These are phyloP conservation scores for Leccinum obscurum DNA, from an alignment of 768 basidiomycete species.

Conservation along the genomic window DNA sequence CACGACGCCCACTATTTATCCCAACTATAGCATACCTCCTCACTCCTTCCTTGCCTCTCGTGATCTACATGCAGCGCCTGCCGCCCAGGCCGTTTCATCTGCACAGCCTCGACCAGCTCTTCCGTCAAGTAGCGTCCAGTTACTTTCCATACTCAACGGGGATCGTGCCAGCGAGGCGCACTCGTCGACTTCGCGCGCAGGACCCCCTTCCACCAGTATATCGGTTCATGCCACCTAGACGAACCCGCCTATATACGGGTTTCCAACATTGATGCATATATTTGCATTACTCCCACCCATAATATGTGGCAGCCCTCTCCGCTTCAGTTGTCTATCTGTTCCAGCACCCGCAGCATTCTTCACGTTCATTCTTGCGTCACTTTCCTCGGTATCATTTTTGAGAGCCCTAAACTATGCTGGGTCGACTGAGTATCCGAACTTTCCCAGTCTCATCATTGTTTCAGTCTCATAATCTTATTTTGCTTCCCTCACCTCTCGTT, in stretches of 20 bases:
- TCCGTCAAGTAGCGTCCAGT: conserved; percentile 28
- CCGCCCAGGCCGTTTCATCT: conserved; percentile 13
- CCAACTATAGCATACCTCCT: conserved; percentile 11
- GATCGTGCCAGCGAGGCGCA: conserved; percentile 17
- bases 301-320: conserved; percentile 8
- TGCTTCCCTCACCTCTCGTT: conserved; percentile 21
- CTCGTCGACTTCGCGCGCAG: conserved; percentile 10
- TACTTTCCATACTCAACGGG: conserved; percentile 39
- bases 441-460: conserved; percentile 24
- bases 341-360: not conserved
- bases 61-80: conserved; percentile 14
- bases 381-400: conserved; percentile 15
- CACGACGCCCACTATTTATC: conserved; percentile 15
- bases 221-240: conserved; percentile 29
- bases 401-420: conserved; percentile 22
- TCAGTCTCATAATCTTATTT: conserved; percentile 33
- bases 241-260: conserved; percentile 4
- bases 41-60: conserved; percentile 13
- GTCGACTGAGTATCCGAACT: conserved; percentile 28
- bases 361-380: conserved; percentile 20
- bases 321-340: conserved; percentile 1
- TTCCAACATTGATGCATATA: conserved; percentile 17
- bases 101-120: conserved; percentile 19
- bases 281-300: conserved; percentile 19
- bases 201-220: conserved; percentile 10